Conservation (phyloP, 1,284 basidiomycete species). For the Moesziomyces sp. region DNA sequence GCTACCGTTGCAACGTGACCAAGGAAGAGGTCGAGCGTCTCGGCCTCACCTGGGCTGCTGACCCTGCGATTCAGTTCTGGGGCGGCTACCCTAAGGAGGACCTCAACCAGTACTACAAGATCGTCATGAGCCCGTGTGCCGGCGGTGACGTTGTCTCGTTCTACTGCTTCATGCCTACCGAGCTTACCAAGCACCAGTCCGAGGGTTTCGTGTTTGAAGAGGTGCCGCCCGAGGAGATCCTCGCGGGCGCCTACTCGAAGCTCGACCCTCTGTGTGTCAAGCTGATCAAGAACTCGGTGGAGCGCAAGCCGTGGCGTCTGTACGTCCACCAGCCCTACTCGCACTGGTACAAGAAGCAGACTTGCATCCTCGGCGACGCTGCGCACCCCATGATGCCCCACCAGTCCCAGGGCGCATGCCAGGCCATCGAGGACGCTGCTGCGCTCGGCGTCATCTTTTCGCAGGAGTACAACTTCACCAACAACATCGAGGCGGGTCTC, state of each 20-base stretch:
- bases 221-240: conserved; percentile 65
- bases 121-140: conserved; percentile 68
- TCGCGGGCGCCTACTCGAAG: conserved; percentile 63
- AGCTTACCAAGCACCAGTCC: conserved; percentile 68
- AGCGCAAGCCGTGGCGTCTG: conserved; percentile 67
- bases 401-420: conserved; percentile 48
- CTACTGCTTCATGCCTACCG: conserved; percentile 65
- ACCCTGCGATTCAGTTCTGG: conserved; percentile 69
- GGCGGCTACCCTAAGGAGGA: conserved; percentile 59
- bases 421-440: conserved; percentile 47
- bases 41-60: conserved; percentile 67
- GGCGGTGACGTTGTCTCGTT: conserved; percentile 68
- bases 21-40: conserved; percentile 62
- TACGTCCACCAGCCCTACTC: conserved; percentile 68
- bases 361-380: conserved; percentile 65
- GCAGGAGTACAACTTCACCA: conserved; percentile 57
- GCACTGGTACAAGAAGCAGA: conserved; percentile 65
- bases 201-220: conserved; percentile 69
- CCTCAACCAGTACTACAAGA: conserved; percentile 67
- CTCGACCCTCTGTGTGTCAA: conserved; percentile 67
- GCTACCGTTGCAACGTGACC: conserved; percentile 69
- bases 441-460: conserved; percentile 45
- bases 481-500: conserved; percentile 61
- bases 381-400: conserved; percentile 52
- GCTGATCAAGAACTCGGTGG: conserved; percentile 64